These are phyloP conservation scores for Orbilia quercus DNA, from an alignment of 2,329 filamentous ascomycete species.

Conservation along the genomic window DNA sequence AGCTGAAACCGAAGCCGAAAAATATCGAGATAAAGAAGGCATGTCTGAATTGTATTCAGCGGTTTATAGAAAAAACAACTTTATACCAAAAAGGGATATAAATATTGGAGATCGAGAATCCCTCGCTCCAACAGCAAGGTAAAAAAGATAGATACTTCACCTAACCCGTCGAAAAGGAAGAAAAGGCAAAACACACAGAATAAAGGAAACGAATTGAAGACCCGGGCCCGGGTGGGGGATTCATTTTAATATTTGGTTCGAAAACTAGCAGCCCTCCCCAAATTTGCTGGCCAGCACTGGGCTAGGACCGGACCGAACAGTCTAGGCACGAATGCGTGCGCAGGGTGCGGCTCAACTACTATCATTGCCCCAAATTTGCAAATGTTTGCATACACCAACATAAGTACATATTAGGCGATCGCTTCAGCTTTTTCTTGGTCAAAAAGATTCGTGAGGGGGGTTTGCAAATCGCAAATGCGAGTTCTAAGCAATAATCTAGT, in stretches of 20 bases:
- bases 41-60: neutral
- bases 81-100: neutral
- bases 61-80: neutral
- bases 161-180: neutral
- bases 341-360: slow-evolving; percentile 6
- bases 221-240: neutral
- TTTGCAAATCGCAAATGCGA: too few species aligned
- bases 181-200: neutral
- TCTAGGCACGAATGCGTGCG: neutral
- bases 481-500: neutral
- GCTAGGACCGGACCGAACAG: slow-evolving; percentile 6
- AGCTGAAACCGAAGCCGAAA: neutral
- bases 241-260: neutral
- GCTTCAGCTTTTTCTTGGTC: neutral
- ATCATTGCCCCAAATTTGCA: neutral
- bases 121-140: neutral
- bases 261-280: slow-evolving; percentile 1
- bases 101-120: too few species aligned
- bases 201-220: neutral
- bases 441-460: too few species aligned
- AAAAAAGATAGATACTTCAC: neutral
- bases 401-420: too few species aligned
- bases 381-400: neutral
- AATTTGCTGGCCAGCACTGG: too few species aligned
- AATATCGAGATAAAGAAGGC: neutral